Evolutionary conservation across 2,329 filamentous ascomycete genomes (phyloP).

Genomic region (Colletotrichum sp.): DNA sequence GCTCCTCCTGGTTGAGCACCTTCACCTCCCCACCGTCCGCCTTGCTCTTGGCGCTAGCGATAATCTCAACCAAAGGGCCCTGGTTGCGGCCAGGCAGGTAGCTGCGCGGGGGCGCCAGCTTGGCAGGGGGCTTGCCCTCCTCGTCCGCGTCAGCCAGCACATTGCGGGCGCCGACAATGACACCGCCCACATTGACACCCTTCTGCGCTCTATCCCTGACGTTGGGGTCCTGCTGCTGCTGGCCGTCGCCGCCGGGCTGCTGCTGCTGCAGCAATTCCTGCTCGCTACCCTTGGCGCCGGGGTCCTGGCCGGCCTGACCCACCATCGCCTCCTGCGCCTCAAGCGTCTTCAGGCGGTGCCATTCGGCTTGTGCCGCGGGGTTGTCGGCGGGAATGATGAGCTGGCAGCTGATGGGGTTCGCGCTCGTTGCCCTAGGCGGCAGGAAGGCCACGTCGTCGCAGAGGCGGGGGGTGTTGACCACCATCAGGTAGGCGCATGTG

Average conservation of each 20-base stretch:
- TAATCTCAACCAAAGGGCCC: slow-evolving; percentile 38
- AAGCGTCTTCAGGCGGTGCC: slow-evolving; percentile 38
- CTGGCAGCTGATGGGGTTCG: slow-evolving; percentile 78
- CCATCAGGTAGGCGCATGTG: slow-evolving; percentile 92
- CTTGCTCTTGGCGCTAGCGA: slow-evolving; percentile 50
- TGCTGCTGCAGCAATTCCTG: not conserved
- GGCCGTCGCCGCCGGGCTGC: not conserved
- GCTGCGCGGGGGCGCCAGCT: slow-evolving; percentile 49
- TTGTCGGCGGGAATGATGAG: slow-evolving; percentile 67
- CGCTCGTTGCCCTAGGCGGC: slow-evolving; percentile 77
- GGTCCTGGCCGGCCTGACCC: slow-evolving; percentile 10
- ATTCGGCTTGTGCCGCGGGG: slow-evolving; percentile 31
- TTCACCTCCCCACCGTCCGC: slow-evolving; percentile 67
- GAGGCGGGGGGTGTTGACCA: slow-evolving; percentile 86
- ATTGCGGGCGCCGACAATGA: slow-evolving; percentile 56
- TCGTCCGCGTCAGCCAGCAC: slow-evolving; percentile 51
- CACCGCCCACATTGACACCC: slow-evolving; percentile 53
- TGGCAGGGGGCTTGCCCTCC: slow-evolving; percentile 50
- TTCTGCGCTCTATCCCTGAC: slow-evolving; percentile 22
- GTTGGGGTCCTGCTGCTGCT: not conserved
- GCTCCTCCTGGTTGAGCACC: slow-evolving; percentile 67
- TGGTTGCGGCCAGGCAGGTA: slow-evolving; percentile 34
- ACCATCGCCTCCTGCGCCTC: slow-evolving; percentile 42
- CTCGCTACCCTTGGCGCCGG: not conserved
- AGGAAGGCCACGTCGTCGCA: slow-evolving; percentile 88